Conservation (phyloP, 164 flowering plant species). For the Buxus sempervirens region DNA sequence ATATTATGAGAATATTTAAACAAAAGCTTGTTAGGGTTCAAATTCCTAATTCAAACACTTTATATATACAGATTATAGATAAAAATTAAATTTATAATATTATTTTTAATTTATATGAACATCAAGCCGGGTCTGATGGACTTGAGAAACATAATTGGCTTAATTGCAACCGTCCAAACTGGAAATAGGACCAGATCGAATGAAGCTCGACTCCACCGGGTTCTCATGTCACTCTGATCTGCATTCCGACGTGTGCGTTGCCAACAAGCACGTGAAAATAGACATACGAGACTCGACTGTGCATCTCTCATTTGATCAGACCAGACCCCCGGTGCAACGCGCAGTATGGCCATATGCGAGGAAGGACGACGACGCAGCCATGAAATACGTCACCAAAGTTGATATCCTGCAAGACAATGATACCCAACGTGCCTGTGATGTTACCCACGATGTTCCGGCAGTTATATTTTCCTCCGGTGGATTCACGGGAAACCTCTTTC, state of each 20-base stretch:
- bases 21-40: too few relatives aligned
- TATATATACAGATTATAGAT: too few relatives aligned
- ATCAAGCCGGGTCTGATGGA: too few relatives aligned
- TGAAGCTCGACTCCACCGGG: slow-evolving; percentile 27
- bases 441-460: slow-evolving; percentile 38
- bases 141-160: too few relatives aligned
- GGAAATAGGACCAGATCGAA: slow-evolving; percentile 28
- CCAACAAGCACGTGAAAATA: slow-evolving; percentile 25
- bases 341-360: slow-evolving; percentile 35
- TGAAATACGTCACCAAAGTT: slow-evolving; percentile 25
- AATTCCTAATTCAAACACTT: too few relatives aligned
- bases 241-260: slow-evolving; percentile 26
- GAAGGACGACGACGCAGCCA: slow-evolving; percentile 19
- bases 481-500: slow-evolving; percentile 39
- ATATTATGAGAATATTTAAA: too few relatives aligned
- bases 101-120: too few relatives aligned
- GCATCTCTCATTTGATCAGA: slow-evolving; percentile 17
- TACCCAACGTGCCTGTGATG: slow-evolving; percentile 28
- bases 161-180: too few relatives aligned
- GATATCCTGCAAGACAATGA: slow-evolving; percentile 15
- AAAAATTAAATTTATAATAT: too few relatives aligned
- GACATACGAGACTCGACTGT: slow-evolving; percentile 22
- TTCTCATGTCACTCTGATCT: slow-evolving; percentile 25
- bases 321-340: neutral
- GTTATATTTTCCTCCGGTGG: slow-evolving; percentile 46